Percentiles rank a stretch among this genome's conserved stretches.
phyloP scores from a whole-genome alignment of 2,329 filamentous ascomycete genomes.

The Nigrospora osmanthi region DNA sequence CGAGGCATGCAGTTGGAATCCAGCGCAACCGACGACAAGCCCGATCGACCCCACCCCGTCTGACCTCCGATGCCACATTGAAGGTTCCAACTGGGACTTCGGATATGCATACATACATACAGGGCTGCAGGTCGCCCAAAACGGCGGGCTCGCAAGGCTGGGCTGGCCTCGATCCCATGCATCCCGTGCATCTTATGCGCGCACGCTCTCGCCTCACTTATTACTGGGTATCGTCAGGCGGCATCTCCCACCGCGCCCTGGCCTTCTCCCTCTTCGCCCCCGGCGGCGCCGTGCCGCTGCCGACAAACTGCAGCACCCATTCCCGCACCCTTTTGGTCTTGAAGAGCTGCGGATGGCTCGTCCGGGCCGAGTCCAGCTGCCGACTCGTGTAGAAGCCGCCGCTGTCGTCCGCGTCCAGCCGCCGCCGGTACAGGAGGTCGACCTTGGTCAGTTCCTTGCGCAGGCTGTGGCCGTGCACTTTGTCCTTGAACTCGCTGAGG shows the following conservation, averaged over 20 bases:
- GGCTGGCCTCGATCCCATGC: too few relatives aligned
- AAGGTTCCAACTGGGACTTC: too few relatives aligned
- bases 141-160: too few relatives aligned
- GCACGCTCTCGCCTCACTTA: slow-evolving; percentile 3
- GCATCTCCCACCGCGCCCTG: slow-evolving; percentile 21
- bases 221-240: slow-evolving; percentile 21
- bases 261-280: slow-evolving; percentile 17
- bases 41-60: too few relatives aligned
- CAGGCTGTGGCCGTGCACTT: slow-evolving; percentile 80
- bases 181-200: too few relatives aligned
- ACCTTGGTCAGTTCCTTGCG: slow-evolving; percentile 63
- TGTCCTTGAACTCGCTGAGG: slow-evolving; percentile 64
- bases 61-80: too few relatives aligned
- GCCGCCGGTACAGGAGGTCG: slow-evolving; percentile 54
- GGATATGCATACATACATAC: too few relatives aligned
- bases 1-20: too few relatives aligned
- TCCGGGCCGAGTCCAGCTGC: slow-evolving; percentile 32
- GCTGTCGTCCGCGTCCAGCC: slow-evolving; percentile 40
- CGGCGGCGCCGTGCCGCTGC: slow-evolving; percentile 19
- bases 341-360: slow-evolving; percentile 41
- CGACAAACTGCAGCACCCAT: slow-evolving; percentile 70
- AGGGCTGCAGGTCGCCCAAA: too few relatives aligned
- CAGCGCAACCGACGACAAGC: too few relatives aligned
- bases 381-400: slow-evolving; percentile 49
- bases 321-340: slow-evolving; percentile 63